Evolutionary conservation across 257 asterid genomes (phyloP).

Genomic region (Ilex asprella): DNA sequence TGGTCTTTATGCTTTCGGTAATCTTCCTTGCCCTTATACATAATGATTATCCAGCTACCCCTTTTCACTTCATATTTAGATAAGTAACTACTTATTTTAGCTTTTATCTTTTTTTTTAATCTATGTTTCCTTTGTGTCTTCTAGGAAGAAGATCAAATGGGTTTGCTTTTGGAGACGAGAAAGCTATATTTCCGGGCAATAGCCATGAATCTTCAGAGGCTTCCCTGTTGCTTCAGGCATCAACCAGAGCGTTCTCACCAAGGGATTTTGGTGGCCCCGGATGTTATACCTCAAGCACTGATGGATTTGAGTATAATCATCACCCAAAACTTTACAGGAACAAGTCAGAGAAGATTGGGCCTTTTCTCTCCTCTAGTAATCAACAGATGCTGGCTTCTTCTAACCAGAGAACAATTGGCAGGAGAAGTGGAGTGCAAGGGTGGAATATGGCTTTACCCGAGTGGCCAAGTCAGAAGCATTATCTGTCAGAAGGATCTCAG

Average conservation of each 20-base stretch:
- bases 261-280: slow-evolving; percentile 39
- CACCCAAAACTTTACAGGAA: slow-evolving; percentile 41
- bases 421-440: slow-evolving; percentile 46
- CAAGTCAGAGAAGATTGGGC: slow-evolving; percentile 49
- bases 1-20: slow-evolving; percentile 49
- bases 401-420: slow-evolving; percentile 39
- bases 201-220: slow-evolving; percentile 50
- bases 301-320: slow-evolving; percentile 57
- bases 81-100: too few species aligned
- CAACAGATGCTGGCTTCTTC: slow-evolving; percentile 25
- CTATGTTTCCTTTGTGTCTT: background rate
- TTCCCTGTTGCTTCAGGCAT: slow-evolving; percentile 56
- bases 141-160: slow-evolving; percentile 71
- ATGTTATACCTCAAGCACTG: slow-evolving; percentile 37
- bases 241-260: slow-evolving; percentile 49
- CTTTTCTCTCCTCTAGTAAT: slow-evolving; percentile 32
- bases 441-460: slow-evolving; percentile 52
- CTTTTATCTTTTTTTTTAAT: too few species aligned
- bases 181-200: slow-evolving; percentile 28
- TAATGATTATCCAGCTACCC: background rate
- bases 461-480: slow-evolving; percentile 36
- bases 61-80: background rate
- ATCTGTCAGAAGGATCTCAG: slow-evolving; percentile 29
- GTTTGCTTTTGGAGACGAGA: slow-evolving; percentile 51
- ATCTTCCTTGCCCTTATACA: slow-evolving; percentile 4